Evolutionary conservation across 139 green algal genomes (phyloP), one percentile per base, ranked within the genome.

Genomic region (Gonium pectorale): DNA sequence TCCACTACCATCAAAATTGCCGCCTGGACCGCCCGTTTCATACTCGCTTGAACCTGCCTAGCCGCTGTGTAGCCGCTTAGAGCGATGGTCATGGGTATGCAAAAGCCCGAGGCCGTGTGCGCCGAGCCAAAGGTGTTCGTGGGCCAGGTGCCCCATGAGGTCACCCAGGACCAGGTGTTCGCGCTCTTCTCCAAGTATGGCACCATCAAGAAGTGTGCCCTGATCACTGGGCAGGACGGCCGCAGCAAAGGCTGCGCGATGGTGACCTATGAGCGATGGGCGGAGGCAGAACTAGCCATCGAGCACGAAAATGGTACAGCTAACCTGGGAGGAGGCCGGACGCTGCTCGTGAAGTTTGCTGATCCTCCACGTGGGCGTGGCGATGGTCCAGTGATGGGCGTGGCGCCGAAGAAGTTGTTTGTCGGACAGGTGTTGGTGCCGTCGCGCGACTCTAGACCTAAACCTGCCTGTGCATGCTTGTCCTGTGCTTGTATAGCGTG

Each of bases 371-470:
- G 87, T 63, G 67, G 67, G 64, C 85, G 80, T 35, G 81, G 79
- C 19, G 90, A 87, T 60, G 85, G 83, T 33, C 86, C 92, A 54
- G 89, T 96, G 79, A 74, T 89, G 38, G 93, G 89, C 35, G 92
- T 98, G 64, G 93, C 95, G 44, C 95, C 94, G 9, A 95, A 94
- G 90, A 98, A 97, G 89, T 90, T 98, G 64, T 98, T 97, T 88
- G 90, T 97, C 60, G 95, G 95, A 44, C 95, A 97, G 94, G 94
- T 96, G 81, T 52, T 81, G 72, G 38, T 67, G 69, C 63, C 49
- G 43, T 71, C 60, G 41, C 64, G 85, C 54, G 66, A 52, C 29
- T 31, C 9, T 17, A 5, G 49, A 31, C 49, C 49, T 66, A 46
- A 19, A 68, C 24, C 29, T 11, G 9, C 19, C 17, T 24, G 19